A percentile compares a stretch with the other conserved stretches of the same genome.
phyloP scores from a whole-genome alignment of 768 basidiomycete species.

The Termitomyces bulborhizus region DNA sequence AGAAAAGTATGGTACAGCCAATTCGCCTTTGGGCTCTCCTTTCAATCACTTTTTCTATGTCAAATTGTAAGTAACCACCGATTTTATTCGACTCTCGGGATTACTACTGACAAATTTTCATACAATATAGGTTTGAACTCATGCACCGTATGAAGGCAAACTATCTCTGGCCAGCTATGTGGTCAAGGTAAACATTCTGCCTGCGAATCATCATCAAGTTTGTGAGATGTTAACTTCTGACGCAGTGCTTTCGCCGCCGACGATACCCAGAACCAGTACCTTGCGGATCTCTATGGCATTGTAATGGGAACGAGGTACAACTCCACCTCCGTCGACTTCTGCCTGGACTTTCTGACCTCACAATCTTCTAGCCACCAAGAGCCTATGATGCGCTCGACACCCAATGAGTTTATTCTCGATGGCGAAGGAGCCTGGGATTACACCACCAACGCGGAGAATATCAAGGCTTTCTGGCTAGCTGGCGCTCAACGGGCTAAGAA shows the following conservation, averaged over 20 bases:
- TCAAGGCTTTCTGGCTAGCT: constrained; percentile 57
- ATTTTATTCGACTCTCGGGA: too few relatives aligned
- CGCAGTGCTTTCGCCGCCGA: constrained; percentile 49
- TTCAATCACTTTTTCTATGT: constrained; percentile 60
- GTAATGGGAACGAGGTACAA: constrained; percentile 63
- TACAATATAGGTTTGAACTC: constrained; percentile 49
- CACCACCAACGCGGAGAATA: constrained; percentile 41
- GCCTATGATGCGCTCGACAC: constrained; percentile 69
- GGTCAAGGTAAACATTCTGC: constrained; percentile 27
- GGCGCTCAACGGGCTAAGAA: constrained; percentile 52
- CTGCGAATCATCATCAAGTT: not conserved
- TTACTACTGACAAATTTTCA: not conserved
- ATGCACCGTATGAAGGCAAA: constrained; percentile 63
- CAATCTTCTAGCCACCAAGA: constrained; percentile 49
- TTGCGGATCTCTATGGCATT: constrained; percentile 60
- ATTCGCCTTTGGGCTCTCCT: constrained; percentile 40
- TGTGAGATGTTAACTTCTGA: not conserved
- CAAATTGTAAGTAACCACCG: constrained; percentile 34
- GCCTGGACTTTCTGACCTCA: not conserved
- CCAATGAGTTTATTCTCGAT: constrained; percentile 56
- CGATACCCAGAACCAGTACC: constrained; percentile 52
- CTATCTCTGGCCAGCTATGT: constrained; percentile 61
- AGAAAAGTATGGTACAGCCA: constrained; percentile 58
- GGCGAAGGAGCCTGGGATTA: constrained; percentile 62
- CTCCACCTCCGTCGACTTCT: not conserved